Evolutionary conservation across 2,329 filamentous ascomycete species (phyloP).

Genomic region (Tolypocladium inflatum): DNA sequence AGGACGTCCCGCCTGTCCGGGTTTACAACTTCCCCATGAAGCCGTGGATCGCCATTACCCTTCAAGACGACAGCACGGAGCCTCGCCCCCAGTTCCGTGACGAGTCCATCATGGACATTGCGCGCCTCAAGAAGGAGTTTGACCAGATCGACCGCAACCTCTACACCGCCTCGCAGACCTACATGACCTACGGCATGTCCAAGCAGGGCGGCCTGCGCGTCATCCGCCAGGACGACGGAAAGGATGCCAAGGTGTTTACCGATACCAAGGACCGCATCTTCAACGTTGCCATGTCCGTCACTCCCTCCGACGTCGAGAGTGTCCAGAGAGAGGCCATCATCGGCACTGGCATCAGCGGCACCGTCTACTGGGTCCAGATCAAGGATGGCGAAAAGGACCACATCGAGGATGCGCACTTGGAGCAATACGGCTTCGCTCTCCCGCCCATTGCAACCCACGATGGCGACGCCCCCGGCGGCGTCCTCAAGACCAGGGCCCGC

Average conservation of each 20-base stretch:
- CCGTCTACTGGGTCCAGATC: slow-evolving; percentile 91
- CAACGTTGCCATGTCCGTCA: slow-evolving; percentile 77
- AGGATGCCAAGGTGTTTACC: slow-evolving; percentile 84
- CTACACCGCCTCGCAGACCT: slow-evolving; percentile 78
- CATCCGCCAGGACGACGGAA: slow-evolving; percentile 88
- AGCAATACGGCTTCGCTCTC: slow-evolving; percentile 80
- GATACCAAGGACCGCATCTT: slow-evolving; percentile 90
- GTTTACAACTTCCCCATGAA: slow-evolving; percentile 96
- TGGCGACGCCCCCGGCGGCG: slow-evolving; percentile 82
- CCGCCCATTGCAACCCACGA: slow-evolving; percentile 80
- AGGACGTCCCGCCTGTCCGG: slow-evolving; percentile 55
- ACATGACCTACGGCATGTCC: slow-evolving; percentile 89
- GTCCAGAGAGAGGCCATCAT: slow-evolving; percentile 72
- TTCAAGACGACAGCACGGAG: slow-evolving; percentile 49
- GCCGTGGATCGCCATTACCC: slow-evolving; percentile 84
- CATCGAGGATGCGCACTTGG: slow-evolving; percentile 67
- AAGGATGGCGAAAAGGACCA: slow-evolving; percentile 69
- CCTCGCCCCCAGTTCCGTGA: slow-evolving; percentile 59
- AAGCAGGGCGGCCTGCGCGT: slow-evolving; percentile 89
- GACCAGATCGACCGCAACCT: slow-evolving; percentile 94
- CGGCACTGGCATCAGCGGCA: slow-evolving; percentile 86
- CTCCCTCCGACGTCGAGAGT: slow-evolving; percentile 43
- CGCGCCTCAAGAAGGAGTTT: slow-evolving; percentile 92
- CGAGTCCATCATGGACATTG: slow-evolving; percentile 82
- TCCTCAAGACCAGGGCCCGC: slow-evolving; percentile 91